phyloP scores from a whole-genome alignment of 2,329 filamentous ascomycete species.

The Colletotrichum tropicale region DNA sequence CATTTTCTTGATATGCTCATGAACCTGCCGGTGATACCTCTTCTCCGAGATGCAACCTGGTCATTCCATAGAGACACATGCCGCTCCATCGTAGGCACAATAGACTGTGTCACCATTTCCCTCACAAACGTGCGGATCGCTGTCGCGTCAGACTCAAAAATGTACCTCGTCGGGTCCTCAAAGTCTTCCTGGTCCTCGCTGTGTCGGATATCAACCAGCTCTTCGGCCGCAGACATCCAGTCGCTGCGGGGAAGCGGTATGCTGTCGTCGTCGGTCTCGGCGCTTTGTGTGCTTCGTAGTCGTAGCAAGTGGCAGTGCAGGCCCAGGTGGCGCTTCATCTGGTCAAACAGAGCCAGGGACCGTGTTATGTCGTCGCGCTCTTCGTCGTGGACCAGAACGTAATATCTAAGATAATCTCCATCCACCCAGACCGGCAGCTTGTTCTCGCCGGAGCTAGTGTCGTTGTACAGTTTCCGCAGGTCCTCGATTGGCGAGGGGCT shows the following conservation, averaged over 20 bases:
- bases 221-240: constrained; percentile 89
- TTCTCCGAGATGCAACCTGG: constrained; percentile 87
- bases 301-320: constrained; percentile 92
- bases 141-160: constrained; percentile 91
- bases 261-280: constrained; percentile 90
- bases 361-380: constrained; percentile 91
- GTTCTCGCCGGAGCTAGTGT: constrained; percentile 78
- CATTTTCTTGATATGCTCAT: constrained; percentile 93
- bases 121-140: constrained; percentile 89
- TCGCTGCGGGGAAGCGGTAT: constrained; percentile 80
- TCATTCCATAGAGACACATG: constrained; percentile 94
- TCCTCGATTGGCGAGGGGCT: constrained; percentile 86
- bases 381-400: constrained; percentile 95
- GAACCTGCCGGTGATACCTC: constrained; percentile 90
- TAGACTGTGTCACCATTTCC: constrained; percentile 93
- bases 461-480: constrained; percentile 80
- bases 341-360: constrained; percentile 90
- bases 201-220: constrained; percentile 74
- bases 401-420: constrained; percentile 92
- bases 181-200: constrained; percentile 73
- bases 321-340: constrained; percentile 99
- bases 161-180: constrained; percentile 74
- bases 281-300: constrained; percentile 82
- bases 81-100: constrained; percentile 96
- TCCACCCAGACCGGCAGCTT: constrained; percentile 85